Evolutionary conservation across 331 rosid species (phyloP).

Genomic region (Phaseolus coccineus): DNA sequence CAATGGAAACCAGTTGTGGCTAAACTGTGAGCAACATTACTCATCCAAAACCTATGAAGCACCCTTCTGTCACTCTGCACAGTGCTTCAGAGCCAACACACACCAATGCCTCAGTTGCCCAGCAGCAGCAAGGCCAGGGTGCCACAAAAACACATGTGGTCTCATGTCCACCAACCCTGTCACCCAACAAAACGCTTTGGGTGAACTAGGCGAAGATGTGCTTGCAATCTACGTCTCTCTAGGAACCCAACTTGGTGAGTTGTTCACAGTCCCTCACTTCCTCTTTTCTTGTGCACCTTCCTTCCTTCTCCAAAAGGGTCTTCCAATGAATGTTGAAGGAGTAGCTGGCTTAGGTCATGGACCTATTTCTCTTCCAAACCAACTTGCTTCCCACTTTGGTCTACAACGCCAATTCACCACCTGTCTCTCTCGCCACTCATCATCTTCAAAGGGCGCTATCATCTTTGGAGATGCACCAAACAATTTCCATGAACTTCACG

Average conservation of each 20-base stretch:
- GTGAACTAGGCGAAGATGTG: slow-evolving; percentile 62
- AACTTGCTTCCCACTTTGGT: slow-evolving; percentile 59
- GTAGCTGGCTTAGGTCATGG: slow-evolving; percentile 57
- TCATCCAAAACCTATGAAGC: slow-evolving; percentile 52
- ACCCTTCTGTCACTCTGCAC: slow-evolving; percentile 61
- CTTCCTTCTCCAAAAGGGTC: slow-evolving; percentile 43
- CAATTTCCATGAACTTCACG: not conserved
- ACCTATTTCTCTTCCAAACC: slow-evolving; percentile 53
- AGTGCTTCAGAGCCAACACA: slow-evolving; percentile 54
- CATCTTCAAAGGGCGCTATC: slow-evolving; percentile 37
- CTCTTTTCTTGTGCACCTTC: slow-evolving; percentile 72
- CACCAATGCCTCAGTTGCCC: slow-evolving; percentile 53
- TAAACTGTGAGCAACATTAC: slow-evolving; percentile 55
- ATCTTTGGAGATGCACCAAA: slow-evolving; percentile 56
- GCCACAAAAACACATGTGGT: slow-evolving; percentile 60
- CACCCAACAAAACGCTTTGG: slow-evolving; percentile 49
- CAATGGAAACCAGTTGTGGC: slow-evolving; percentile 52
- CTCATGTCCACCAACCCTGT: slow-evolving; percentile 53
- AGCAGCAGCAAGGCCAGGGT: slow-evolving; percentile 39
- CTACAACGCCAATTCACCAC: slow-evolving; percentile 50
- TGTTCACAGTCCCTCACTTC: slow-evolving; percentile 48
- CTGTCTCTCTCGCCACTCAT: slow-evolving; percentile 50
- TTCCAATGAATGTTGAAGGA: slow-evolving; percentile 56
- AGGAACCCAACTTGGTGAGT: slow-evolving; percentile 41
- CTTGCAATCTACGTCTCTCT: slow-evolving; percentile 38